Percentiles rank a stretch among this genome's conserved stretches.
phyloP scores from a whole-genome alignment of 371 early-diverging fungal genomes.

The Umbelopsis sp. region DNA sequence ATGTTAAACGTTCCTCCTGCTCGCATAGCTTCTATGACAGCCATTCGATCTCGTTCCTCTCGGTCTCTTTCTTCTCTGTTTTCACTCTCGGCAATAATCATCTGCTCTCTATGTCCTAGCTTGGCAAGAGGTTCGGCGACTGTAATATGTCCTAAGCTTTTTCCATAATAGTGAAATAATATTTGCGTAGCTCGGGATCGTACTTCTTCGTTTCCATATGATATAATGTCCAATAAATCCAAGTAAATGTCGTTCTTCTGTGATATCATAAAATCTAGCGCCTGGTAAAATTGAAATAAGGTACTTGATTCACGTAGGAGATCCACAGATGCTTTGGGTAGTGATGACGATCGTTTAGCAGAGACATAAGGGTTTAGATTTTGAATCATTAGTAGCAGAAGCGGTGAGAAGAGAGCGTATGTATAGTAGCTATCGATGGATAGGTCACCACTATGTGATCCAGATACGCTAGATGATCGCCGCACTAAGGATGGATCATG shows the following conservation, averaged over 20 bases:
- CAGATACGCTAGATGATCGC: conserved; percentile 22
- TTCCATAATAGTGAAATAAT: conserved; percentile 43
- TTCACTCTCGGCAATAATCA: conserved; percentile 28
- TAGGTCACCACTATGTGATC: conserved; percentile 23
- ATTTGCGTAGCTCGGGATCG: conserved; percentile 47
- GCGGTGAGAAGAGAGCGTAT: conserved; percentile 44
- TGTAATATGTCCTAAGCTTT: conserved; percentile 55
- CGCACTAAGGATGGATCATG: conserved; percentile 14
- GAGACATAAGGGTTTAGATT: conserved; percentile 49
- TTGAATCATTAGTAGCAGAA: conserved; percentile 50
- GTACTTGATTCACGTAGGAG: conserved; percentile 29
- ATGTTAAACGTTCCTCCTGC: conserved; percentile 23
- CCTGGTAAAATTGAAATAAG: conserved; percentile 53
- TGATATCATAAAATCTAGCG: conserved; percentile 49
- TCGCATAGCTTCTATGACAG: conserved; percentile 34
- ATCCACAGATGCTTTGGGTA: not conserved
- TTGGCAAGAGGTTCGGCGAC: conserved; percentile 53
- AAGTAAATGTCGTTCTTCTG: conserved; percentile 57
- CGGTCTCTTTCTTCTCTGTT: not conserved
- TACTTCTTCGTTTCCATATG: conserved; percentile 44
- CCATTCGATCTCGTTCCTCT: conserved; percentile 31
- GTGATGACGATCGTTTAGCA: conserved; percentile 19
- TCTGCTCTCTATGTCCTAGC: conserved; percentile 34
- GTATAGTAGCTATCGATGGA: conserved; percentile 25
- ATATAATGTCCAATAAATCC: conserved; percentile 58